Evolutionary conservation across 305 asterid genomes (phyloP).

Genomic region (Fraxinus sp.): DNA sequence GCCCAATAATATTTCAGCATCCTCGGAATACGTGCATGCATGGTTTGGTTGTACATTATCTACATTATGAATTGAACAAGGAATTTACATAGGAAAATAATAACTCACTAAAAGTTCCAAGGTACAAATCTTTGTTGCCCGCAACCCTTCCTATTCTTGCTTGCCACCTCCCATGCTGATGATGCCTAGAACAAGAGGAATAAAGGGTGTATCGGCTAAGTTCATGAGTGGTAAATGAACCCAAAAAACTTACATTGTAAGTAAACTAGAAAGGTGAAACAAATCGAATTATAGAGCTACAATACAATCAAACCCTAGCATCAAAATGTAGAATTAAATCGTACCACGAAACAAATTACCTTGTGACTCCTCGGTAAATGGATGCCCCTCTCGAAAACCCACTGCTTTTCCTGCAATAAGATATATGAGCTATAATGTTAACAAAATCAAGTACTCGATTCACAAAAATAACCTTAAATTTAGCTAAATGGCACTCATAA

Average conservation of each 20-base stretch:
- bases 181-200: slow-evolving; percentile 47
- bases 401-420: slow-evolving; percentile 56
- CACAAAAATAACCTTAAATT: background rate
- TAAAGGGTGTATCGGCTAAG: background rate
- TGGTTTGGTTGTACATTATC: background rate
- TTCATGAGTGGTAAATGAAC: background rate
- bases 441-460: background rate
- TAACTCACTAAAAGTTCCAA: slow-evolving; percentile 65
- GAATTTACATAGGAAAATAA: background rate
- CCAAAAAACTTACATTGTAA: background rate
- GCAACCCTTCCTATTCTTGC: slow-evolving; percentile 79
- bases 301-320: background rate
- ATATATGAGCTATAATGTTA: background rate
- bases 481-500: background rate
- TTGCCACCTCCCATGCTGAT: slow-evolving; percentile 83
- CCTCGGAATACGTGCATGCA: slow-evolving; percentile 20
- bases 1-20: slow-evolving; percentile 37
- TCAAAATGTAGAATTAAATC: background rate
- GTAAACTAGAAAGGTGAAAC: background rate
- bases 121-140: slow-evolving; percentile 71
- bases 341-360: slow-evolving; percentile 29
- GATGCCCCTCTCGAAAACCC: slow-evolving; percentile 75
- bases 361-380: slow-evolving; percentile 70
- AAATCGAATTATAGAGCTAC: background rate
- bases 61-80: background rate